Conservation (phyloP, 2,329 filamentous ascomycete species). For the Aureobasidium sp. region DNA sequence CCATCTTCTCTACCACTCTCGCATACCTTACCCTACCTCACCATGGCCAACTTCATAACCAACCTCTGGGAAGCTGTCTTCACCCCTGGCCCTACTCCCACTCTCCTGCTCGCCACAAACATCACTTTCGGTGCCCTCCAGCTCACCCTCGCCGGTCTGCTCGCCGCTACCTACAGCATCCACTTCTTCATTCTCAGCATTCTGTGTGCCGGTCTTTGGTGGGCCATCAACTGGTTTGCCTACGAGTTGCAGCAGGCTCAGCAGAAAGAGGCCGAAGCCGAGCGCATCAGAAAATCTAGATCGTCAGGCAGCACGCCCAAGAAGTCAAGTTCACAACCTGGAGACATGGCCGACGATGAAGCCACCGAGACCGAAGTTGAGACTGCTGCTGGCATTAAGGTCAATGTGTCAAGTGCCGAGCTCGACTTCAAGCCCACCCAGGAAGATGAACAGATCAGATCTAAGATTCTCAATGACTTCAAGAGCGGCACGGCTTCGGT, state of each 20-base stretch:
- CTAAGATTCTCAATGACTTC: slow-evolving; percentile 18
- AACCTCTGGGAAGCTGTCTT: slow-evolving; percentile 91
- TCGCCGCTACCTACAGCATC: slow-evolving; percentile 75
- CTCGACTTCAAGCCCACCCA: neutral
- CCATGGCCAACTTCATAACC: slow-evolving; percentile 50
- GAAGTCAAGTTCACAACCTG: slow-evolving; percentile 41
- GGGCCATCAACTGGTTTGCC: slow-evolving; percentile 95
- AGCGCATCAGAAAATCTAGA: slow-evolving; percentile 34
- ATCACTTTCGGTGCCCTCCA: slow-evolving; percentile 81
- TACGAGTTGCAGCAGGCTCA: slow-evolving; percentile 49
- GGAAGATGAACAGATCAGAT: slow-evolving; percentile 17
- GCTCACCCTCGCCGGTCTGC: slow-evolving; percentile 64
- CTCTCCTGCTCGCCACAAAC: slow-evolving; percentile 84
- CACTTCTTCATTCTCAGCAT: slow-evolving; percentile 80
- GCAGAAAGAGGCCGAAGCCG: slow-evolving; percentile 43
- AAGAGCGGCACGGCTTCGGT: neutral
- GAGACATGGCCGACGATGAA: slow-evolving; percentile 32
- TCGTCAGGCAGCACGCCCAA: slow-evolving; percentile 31
- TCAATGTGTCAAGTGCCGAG: neutral
- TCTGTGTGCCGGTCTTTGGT: slow-evolving; percentile 79
- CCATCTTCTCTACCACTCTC: slow-evolving; percentile 1
- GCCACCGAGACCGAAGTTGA: slow-evolving; percentile 43
- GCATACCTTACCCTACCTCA: slow-evolving; percentile 4
- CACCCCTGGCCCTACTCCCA: slow-evolving; percentile 81
- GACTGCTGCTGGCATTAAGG: slow-evolving; percentile 19